Percentiles rank a stretch among this genome's conserved stretches.
These are phyloP conservation scores for Colletotrichum sp. DNA, from an alignment of 2,329 filamentous ascomycete genomes.

Conservation along the genomic window DNA sequence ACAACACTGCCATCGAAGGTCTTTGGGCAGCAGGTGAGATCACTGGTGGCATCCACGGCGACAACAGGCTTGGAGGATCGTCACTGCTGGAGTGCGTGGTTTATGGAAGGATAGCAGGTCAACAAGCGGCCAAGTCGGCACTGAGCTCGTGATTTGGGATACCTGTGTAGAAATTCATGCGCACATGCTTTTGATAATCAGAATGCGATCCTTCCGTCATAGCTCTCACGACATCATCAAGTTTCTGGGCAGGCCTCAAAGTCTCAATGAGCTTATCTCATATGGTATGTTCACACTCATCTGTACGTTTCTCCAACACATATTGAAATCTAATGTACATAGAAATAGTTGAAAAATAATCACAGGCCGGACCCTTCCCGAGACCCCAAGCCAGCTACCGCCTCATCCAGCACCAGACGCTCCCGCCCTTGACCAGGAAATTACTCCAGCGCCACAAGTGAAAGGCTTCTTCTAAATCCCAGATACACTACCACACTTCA, in stretches of 20 bases:
- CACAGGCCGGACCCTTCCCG: not conserved
- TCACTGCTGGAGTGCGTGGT: constrained; percentile 68
- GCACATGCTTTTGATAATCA: not conserved
- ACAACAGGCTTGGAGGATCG: constrained; percentile 65
- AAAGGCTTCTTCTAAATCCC: not conserved
- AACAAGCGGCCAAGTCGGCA: constrained; percentile 41
- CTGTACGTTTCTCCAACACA: not conserved
- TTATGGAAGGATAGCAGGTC: constrained; percentile 64
- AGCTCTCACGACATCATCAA: not conserved
- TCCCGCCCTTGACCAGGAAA: not conserved
- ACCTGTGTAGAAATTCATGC: not conserved
- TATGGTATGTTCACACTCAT: not conserved
- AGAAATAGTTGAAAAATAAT: not conserved
- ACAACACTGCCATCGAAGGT: constrained; percentile 49
- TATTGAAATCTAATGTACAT: not conserved
- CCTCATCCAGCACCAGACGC: not conserved
- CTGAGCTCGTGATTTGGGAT: not conserved
- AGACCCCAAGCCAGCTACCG: not conserved
- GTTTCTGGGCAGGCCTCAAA: not conserved
- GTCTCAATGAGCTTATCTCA: not conserved
- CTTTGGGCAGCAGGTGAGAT: constrained; percentile 70
- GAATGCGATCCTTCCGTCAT: not conserved
- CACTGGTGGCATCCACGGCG: constrained; percentile 68
- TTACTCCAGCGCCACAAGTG: not conserved
- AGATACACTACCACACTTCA: not conserved